phyloP scores from a whole-genome alignment of 345 rosid species.

The Syzygium aqueum region DNA sequence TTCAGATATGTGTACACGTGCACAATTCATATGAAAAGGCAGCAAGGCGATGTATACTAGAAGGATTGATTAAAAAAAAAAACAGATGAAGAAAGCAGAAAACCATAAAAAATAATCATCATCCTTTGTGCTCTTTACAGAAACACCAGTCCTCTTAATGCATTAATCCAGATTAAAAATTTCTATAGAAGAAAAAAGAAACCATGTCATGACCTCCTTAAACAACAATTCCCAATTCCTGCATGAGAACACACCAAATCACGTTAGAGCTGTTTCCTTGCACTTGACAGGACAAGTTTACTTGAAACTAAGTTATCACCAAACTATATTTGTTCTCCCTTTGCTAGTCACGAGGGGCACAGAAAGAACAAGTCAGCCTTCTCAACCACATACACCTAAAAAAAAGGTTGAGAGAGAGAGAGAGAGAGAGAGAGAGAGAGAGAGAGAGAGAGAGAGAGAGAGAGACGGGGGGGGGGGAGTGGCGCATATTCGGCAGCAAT shows the following conservation, averaged over 20 bases:
- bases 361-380: background rate
- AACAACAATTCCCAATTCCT: background rate
- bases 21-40: background rate
- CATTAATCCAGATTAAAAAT: background rate
- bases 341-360: background rate
- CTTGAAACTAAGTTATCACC: background rate
- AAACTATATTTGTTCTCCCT: background rate
- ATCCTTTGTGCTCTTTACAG: background rate
- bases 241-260: background rate
- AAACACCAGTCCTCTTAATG: background rate
- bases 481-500: background rate
- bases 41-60: background rate
- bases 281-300: background rate
- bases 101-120: background rate
- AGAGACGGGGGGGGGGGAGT: background rate
- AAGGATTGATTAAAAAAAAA: background rate
- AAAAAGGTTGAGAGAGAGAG: background rate
- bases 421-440: too few relatives aligned
- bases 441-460: too few relatives aligned
- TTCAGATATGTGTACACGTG: background rate
- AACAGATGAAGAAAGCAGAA: background rate
- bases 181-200: background rate
- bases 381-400: background rate
- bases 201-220: background rate
- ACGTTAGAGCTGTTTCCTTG: background rate